Conservation (phyloP, 1,284 basidiomycete species). For the Fomitiporia mediterranea region DNA sequence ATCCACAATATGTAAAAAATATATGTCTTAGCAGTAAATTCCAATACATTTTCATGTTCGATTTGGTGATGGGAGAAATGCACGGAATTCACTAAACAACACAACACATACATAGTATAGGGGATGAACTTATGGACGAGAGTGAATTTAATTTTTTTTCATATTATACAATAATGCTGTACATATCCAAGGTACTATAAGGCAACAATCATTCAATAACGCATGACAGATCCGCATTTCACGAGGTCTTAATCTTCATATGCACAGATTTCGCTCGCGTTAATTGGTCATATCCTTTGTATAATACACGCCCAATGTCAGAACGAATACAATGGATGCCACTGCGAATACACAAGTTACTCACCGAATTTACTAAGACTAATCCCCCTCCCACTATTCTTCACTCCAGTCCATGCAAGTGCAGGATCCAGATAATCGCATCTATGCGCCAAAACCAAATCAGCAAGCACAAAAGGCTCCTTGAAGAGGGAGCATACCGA, state of each 20-base stretch:
- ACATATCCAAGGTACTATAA: too few relatives aligned
- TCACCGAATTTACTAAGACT: conserved; percentile 85
- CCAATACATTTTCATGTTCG: too few relatives aligned
- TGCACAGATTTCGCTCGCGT: conserved; percentile 35
- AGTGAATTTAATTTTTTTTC: too few relatives aligned
- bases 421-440: conserved; percentile 91
- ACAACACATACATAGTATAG: too few relatives aligned
- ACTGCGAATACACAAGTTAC: conserved; percentile 27
- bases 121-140: too few relatives aligned
- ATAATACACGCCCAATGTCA: not conserved
- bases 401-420: conserved; percentile 90
- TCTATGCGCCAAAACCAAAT: conserved; percentile 31
- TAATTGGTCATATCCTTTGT: conserved; percentile 34
- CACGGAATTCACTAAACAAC: too few relatives aligned
- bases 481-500: conserved; percentile 40
- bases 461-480: not conserved
- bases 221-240: not conserved
- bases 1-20: too few relatives aligned
- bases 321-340: not conserved
- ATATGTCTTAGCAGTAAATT: too few relatives aligned
- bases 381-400: conserved; percentile 87
- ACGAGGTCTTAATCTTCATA: conserved; percentile 25
- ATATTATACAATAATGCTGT: too few relatives aligned
- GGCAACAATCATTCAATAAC: too few relatives aligned
- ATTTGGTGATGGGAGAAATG: too few relatives aligned